Percentiles rank a stretch among this genome's conserved stretches.
Conservation (phyloP, 1,139 yeast genomes). For the Debaryomyces sp. region DNA sequence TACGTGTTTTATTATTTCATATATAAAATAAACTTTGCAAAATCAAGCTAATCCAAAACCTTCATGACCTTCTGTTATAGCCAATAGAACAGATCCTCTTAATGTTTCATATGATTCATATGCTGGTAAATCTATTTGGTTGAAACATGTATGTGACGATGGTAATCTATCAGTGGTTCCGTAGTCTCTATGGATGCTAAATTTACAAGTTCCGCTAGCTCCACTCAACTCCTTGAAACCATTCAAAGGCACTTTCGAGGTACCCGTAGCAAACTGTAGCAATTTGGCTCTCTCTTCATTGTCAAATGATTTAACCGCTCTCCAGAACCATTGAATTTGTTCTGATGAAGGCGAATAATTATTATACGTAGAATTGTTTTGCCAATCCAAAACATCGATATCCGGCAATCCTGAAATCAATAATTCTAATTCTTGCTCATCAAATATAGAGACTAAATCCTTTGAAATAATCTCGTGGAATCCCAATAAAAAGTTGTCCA, state of each 20-base stretch:
- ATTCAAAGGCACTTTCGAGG: conserved; percentile 92
- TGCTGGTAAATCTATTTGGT: conserved; percentile 92
- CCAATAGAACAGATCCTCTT: conserved; percentile 77
- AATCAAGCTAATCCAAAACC: conserved; percentile 84
- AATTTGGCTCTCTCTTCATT: conserved; percentile 92
- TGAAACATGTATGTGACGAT: conserved; percentile 94
- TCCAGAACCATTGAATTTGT: conserved; percentile 97
- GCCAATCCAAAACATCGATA: conserved; percentile 96
- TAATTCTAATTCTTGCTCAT: conserved; percentile 93
- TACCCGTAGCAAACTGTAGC: conserved; percentile 95
- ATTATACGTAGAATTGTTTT: conserved; percentile 76
- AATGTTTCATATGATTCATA: conserved; percentile 87
- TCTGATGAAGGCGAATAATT: conserved; percentile 85
- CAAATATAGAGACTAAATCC: conserved; percentile 83
- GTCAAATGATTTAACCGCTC: conserved; percentile 94
- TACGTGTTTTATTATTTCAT: neutral
- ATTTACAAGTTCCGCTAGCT: conserved; percentile 83
- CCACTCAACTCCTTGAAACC: conserved; percentile 93
- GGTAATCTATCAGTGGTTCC: conserved; percentile 88
- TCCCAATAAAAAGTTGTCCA: conserved; percentile 83
- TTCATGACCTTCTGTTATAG: conserved; percentile 93
- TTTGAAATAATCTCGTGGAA: conserved; percentile 93
- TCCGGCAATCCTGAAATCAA: conserved; percentile 95
- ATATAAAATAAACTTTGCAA: neutral
- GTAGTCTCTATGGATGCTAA: conserved; percentile 88